Evolutionary conservation across 805 yeast genomes (phyloP).

Genomic region (Cyberlindnera sargentensis): DNA sequence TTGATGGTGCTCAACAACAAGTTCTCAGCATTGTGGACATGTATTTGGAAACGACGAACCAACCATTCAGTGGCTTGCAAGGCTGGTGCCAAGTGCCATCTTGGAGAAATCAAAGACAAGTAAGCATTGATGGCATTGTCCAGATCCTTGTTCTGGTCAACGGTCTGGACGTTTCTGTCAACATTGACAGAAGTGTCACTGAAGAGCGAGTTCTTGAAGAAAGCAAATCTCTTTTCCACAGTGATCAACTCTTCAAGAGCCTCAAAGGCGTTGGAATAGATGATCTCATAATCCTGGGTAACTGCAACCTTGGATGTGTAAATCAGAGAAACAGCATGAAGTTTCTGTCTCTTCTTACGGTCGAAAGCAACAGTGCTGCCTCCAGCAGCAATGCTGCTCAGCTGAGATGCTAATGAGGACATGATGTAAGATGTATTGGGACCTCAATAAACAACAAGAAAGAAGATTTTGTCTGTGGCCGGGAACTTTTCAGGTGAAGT

Average conservation of each 20-base stretch:
- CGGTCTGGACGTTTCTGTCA: conserved; percentile 77
- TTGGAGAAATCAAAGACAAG: conserved; percentile 66
- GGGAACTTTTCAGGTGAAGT: no score
- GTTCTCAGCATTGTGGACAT: conserved; percentile 70
- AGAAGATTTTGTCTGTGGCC: no score
- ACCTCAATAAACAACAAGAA: background rate
- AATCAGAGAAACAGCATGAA: conserved; percentile 83
- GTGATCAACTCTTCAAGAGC: conserved; percentile 68
- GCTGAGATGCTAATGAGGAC: conserved; percentile 76
- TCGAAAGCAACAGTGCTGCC: conserved; percentile 74
- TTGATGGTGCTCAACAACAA: conserved; percentile 70
- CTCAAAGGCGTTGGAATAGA: conserved; percentile 63
- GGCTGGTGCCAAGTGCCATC: conserved; percentile 69
- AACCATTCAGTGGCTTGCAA: conserved; percentile 90
- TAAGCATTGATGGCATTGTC: conserved; percentile 71
- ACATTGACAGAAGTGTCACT: conserved; percentile 72
- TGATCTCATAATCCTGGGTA: conserved; percentile 86
- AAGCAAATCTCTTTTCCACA: conserved; percentile 68
- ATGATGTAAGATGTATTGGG: conserved; percentile 10
- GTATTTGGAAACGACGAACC: conserved; percentile 82
- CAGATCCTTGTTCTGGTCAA: conserved; percentile 69
- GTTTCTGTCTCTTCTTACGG: conserved; percentile 76
- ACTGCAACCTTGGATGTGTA: conserved; percentile 85
- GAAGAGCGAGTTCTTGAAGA: conserved; percentile 68
- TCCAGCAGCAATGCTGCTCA: conserved; percentile 58